phyloP scores from a whole-genome alignment of 1,284 basidiomycete genomes.

The Malassezia brasiliensis region DNA sequence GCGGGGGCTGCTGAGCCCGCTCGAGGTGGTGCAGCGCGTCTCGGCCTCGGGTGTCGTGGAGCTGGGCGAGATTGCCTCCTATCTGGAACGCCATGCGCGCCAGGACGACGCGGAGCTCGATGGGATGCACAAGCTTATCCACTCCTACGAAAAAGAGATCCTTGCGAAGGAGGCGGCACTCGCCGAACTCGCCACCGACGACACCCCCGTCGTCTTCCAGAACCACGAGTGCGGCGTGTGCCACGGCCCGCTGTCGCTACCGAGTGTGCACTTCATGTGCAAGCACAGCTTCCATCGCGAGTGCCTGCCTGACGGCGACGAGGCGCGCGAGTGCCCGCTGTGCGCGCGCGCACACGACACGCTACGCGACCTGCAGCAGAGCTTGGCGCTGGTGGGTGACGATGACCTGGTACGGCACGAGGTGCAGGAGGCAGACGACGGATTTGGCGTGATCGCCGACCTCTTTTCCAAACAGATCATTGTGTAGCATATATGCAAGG shows the following conservation, averaged over 20 bases:
- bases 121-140: constrained; percentile 73
- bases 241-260: constrained; percentile 75
- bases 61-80: constrained; percentile 79
- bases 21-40: constrained; percentile 77
- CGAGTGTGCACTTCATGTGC: constrained; percentile 95
- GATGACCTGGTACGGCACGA: constrained; percentile 57
- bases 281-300: constrained; percentile 86
- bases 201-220: constrained; percentile 77
- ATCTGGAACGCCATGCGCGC: constrained; percentile 69
- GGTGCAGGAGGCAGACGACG: constrained; percentile 26
- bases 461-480: constrained; percentile 27
- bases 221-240: constrained; percentile 83
- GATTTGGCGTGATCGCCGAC: constrained; percentile 27
- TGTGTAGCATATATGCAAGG: neutral
- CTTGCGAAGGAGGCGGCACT: constrained; percentile 71
- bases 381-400: constrained; percentile 69
- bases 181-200: constrained; percentile 64
- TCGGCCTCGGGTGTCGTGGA: constrained; percentile 76
- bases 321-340: constrained; percentile 66
- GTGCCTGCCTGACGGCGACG: constrained; percentile 25
- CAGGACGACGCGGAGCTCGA: constrained; percentile 66
- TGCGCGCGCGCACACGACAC: constrained; percentile 79
- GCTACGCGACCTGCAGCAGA: constrained; percentile 72
- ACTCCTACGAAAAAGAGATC: constrained; percentile 77
- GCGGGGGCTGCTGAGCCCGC: constrained; percentile 69